Conservation (phyloP, 2,329 filamentous ascomycete species). For the Talaromyces albobiverticillius region DNA sequence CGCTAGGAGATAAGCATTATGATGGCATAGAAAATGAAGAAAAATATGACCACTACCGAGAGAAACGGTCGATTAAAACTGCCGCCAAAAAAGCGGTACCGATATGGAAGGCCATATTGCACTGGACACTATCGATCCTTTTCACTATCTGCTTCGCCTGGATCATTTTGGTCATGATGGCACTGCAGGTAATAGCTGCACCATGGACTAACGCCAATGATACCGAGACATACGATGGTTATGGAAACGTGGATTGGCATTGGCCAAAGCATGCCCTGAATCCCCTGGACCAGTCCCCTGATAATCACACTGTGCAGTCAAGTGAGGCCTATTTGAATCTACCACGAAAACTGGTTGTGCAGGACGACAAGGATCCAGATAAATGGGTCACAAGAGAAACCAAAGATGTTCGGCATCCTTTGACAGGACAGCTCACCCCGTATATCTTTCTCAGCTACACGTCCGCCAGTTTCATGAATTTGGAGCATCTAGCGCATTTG, state of each 20-base stretch:
- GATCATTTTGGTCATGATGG: conserved; percentile 17
- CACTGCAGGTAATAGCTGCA: conserved; percentile 14
- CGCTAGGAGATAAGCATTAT: background rate
- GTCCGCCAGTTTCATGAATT: conserved; percentile 7
- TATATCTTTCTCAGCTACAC: conserved; percentile 21
- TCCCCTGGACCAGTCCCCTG: conserved; percentile 15
- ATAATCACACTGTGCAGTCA: conserved; percentile 13
- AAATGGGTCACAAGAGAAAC: conserved; percentile 15
- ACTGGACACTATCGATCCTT: background rate
- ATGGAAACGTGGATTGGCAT: conserved; percentile 17
- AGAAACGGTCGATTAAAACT: background rate
- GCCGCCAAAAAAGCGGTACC: background rate
- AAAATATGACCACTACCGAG: background rate
- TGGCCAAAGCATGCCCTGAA: conserved; percentile 20
- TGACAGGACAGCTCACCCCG: conserved; percentile 15
- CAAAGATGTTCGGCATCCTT: conserved; percentile 13
- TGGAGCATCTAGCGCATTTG: no score
- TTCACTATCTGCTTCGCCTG: conserved; percentile 6
- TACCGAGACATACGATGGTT: conserved; percentile 14
- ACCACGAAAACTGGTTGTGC: conserved; percentile 16
- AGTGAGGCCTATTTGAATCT: conserved; percentile 14
- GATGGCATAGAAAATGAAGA: background rate
- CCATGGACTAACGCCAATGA: conserved; percentile 15
- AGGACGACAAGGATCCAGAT: conserved; percentile 4
- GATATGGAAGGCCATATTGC: conserved; percentile 1